A percentile compares a stretch with the other conserved stretches of the same genome.
Evolutionary conservation across 768 basidiomycete species (phyloP).

Genomic region (Boletellus ananas): DNA sequence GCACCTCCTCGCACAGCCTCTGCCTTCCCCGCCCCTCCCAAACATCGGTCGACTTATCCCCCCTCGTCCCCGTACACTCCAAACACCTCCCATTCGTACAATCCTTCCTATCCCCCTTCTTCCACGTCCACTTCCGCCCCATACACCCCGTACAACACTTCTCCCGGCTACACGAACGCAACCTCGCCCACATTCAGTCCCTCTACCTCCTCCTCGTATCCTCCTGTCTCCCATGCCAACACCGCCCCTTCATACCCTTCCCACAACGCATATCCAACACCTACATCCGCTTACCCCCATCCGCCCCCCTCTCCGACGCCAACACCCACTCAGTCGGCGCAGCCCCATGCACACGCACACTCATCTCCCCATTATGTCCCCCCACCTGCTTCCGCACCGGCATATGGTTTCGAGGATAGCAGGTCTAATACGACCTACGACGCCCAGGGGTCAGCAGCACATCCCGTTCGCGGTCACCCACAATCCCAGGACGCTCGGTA

Average conservation of each 20-base stretch:
- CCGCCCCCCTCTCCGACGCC: constrained; percentile 30
- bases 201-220: constrained; percentile 19
- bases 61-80: constrained; percentile 21
- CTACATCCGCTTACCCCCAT: constrained; percentile 27
- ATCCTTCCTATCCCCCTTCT: constrained; percentile 11
- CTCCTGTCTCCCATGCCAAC: constrained; percentile 4
- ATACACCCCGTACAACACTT: constrained; percentile 22
- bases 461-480: constrained; percentile 17
- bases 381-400: constrained; percentile 16
- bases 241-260: constrained; percentile 16
- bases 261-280: constrained; percentile 20
- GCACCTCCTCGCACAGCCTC: constrained; percentile 7
- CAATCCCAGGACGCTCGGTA: constrained; percentile 23
- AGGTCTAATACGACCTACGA: constrained; percentile 19
- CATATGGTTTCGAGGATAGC: constrained; percentile 22
- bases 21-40: constrained; percentile 15
- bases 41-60: constrained; percentile 20
- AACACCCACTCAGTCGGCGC: constrained; percentile 26
- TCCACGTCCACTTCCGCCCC: constrained; percentile 16
- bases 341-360: constrained; percentile 15
- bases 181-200: constrained; percentile 25
- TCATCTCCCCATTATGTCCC: constrained; percentile 21
- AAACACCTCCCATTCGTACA: constrained; percentile 14
- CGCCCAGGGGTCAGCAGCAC: constrained; percentile 4
- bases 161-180: constrained; percentile 18